Conservation (phyloP, 495 filamentous ascomycete genomes). For the Penicillium canescens region DNA sequence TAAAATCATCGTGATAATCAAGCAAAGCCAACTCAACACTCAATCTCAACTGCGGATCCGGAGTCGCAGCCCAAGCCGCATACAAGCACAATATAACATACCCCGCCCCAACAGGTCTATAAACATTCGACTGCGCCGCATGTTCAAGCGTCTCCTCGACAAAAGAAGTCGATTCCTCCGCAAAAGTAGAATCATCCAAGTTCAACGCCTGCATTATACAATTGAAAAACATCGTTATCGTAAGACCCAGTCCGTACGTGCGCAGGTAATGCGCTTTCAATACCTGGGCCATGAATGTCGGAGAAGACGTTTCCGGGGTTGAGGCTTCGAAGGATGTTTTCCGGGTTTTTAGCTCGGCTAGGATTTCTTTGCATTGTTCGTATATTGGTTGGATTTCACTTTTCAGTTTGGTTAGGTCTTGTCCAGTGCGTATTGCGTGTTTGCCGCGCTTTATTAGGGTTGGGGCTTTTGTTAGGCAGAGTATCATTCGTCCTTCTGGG, state of each 20-base stretch:
- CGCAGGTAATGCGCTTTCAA: constrained; percentile 35
- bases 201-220: constrained; percentile 28
- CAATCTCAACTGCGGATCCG: constrained; percentile 14
- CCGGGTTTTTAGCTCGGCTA: constrained; percentile 16
- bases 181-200: not conserved
- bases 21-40: constrained; percentile 13
- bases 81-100: constrained; percentile 32
- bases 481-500: constrained; percentile 34
- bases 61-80: constrained; percentile 29
- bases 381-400: constrained; percentile 30
- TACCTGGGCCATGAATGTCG: constrained; percentile 1
- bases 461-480: constrained; percentile 27
- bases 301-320: not conserved
- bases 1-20: constrained; percentile 35
- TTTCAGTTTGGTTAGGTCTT: constrained; percentile 11
- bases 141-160: constrained; percentile 31
- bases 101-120: constrained; percentile 35
- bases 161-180: constrained; percentile 25
- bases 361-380: constrained; percentile 20
- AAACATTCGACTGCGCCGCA: constrained; percentile 21
- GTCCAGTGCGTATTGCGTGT: constrained; percentile 4
- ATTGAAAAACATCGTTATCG: constrained; percentile 35
- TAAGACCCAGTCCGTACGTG: constrained; percentile 33
- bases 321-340: constrained; percentile 7
- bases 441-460: constrained; percentile 26